phyloP scores from a whole-genome alignment of 805 yeast species.

The Kodamaea lidongshanica region DNA sequence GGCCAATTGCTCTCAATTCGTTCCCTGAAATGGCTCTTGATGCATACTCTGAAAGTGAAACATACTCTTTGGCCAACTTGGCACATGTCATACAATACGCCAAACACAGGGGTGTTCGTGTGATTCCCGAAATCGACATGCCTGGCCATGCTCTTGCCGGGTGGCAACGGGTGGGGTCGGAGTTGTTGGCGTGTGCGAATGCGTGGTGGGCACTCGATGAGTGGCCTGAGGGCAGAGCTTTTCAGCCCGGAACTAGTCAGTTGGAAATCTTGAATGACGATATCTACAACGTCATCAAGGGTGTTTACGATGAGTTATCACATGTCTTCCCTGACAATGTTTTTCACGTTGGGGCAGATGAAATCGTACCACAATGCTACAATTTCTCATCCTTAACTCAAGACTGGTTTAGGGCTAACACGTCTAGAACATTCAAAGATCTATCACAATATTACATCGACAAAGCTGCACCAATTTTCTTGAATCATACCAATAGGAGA shows the following conservation, averaged over 20 bases:
- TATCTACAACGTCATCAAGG: conserved; percentile 26
- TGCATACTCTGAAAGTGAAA: conserved; percentile 29
- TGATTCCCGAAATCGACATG: conserved; percentile 36
- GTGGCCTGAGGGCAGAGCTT: conserved; percentile 17
- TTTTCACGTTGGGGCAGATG: conserved; percentile 39
- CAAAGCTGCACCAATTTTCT: conserved; percentile 26
- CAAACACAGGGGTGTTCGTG: conserved; percentile 28
- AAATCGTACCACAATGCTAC: conserved; percentile 28
- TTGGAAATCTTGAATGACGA: conserved; percentile 24
- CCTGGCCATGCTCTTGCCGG: conserved; percentile 39
- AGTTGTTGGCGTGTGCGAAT: conserved; percentile 25
- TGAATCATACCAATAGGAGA: conserved; percentile 14
- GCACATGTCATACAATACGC: conserved; percentile 25
- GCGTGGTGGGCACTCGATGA: conserved; percentile 20
- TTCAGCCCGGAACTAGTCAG: conserved; percentile 38
- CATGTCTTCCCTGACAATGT: conserved; percentile 26
- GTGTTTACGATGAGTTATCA: conserved; percentile 27
- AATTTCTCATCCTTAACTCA: conserved; percentile 17
- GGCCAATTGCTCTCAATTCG: conserved; percentile 29
- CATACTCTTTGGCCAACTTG: conserved; percentile 23
- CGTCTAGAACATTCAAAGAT: conserved; percentile 18
- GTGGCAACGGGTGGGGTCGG: conserved; percentile 26
- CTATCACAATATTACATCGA: conserved; percentile 31
- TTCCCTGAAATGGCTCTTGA: conserved; percentile 34
- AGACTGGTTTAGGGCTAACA: conserved; percentile 22